These are phyloP conservation scores for Neurospora terricola DNA, from an alignment of 495 filamentous ascomycete genomes.

Conservation along the genomic window DNA sequence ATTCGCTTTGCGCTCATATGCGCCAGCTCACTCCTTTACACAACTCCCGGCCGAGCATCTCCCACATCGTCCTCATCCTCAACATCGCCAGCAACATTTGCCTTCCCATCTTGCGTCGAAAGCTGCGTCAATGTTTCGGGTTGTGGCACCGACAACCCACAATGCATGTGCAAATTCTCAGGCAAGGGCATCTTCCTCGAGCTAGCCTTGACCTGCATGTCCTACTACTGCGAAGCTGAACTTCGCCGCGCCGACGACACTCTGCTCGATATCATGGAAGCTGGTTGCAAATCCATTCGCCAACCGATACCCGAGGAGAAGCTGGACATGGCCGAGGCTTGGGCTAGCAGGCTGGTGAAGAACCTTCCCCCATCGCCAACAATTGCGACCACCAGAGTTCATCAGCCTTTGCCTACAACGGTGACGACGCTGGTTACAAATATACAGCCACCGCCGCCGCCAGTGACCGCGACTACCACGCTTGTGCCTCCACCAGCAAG, in stretches of 20 bases:
- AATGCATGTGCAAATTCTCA: constrained; percentile 18
- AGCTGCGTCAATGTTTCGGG: constrained; percentile 14
- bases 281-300: constrained; percentile 11
- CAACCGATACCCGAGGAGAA: constrained; percentile 11
- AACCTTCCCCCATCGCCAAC: constrained; percentile 6
- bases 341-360: constrained; percentile 11
- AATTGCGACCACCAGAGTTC: constrained; percentile 1
- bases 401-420: neutral
- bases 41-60: neutral
- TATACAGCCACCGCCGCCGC: neutral
- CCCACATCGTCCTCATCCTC: neutral
- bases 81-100: constrained; percentile 1
- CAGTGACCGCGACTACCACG: neutral
- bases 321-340: constrained; percentile 12
- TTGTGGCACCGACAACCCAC: constrained; percentile 9
- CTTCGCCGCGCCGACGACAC: constrained; percentile 9
- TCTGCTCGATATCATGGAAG: constrained; percentile 15
- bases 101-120: constrained; percentile 15
- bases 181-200: constrained; percentile 13
- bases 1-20: neutral
- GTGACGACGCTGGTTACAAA: neutral
- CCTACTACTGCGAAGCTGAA: constrained; percentile 17
- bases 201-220: constrained; percentile 18
- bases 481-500: neutral
- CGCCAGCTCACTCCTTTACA: neutral